These are phyloP conservation scores for Sutorius eximius DNA, from an alignment of 1,284 basidiomycete species.

Conservation along the genomic window DNA sequence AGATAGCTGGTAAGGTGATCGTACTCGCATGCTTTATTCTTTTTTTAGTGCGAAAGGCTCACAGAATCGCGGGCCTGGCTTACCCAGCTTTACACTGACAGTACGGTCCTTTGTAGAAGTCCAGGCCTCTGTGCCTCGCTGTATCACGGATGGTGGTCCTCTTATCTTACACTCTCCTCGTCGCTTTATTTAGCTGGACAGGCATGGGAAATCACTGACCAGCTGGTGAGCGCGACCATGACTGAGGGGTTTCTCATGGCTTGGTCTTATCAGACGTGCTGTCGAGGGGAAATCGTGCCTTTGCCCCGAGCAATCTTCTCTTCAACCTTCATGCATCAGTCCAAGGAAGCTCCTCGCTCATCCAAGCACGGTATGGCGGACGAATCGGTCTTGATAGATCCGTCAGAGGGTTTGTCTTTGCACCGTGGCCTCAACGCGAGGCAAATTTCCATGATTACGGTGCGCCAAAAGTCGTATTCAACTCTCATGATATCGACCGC, in stretches of 20 bases:
- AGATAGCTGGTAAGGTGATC: background rate
- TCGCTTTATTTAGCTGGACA: constrained; percentile 5
- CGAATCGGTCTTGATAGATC: background rate
- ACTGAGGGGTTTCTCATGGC: constrained; percentile 5
- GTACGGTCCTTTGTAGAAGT: background rate
- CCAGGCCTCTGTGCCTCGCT: background rate
- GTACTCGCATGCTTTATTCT: background rate
- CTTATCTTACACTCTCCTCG: constrained; percentile 1
- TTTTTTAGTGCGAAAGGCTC: too few relatives aligned
- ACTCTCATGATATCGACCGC: constrained; percentile 6
- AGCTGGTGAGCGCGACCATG: background rate
- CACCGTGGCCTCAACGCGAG: constrained; percentile 33
- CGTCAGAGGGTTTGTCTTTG: constrained; percentile 14
- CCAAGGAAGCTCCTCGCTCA: background rate
- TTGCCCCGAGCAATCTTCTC: background rate
- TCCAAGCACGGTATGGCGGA: background rate
- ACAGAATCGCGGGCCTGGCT: too few relatives aligned
- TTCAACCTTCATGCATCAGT: background rate
- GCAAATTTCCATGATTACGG: constrained; percentile 39
- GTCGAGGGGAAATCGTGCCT: background rate
- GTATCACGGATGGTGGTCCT: background rate
- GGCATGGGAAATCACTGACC: background rate
- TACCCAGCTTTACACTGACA: background rate
- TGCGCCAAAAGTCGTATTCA: constrained; percentile 1
- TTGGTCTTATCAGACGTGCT: constrained; percentile 1